Percentiles rank a stretch among this genome's conserved stretches.
These are phyloP conservation scores for Plasmodium ovale DNA, from an alignment of 169 alveolate genomes.

Conservation along the genomic window DNA sequence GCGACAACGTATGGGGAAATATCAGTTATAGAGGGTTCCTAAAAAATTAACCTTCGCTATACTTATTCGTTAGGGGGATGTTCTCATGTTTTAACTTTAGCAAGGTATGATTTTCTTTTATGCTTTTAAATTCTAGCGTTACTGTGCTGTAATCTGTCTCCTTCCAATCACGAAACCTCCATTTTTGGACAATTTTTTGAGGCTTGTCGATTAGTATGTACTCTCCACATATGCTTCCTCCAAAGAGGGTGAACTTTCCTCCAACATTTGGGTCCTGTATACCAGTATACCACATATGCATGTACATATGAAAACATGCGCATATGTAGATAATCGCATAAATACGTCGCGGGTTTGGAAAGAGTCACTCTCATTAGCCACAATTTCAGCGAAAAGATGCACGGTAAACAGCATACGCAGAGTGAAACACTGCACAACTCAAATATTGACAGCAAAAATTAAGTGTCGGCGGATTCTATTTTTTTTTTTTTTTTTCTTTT, in stretches of 20 bases:
- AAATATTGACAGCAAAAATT: neutral
- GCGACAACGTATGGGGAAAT: too few relatives aligned
- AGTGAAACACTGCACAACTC: neutral
- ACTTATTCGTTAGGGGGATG: constrained; percentile 52
- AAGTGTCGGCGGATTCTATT: neutral
- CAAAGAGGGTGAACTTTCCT: constrained; percentile 44
- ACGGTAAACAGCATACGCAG: neutral
- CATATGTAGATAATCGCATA: neutral
- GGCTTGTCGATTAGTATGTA: constrained; percentile 30
- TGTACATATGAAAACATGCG: neutral
- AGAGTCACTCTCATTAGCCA: too few relatives aligned
- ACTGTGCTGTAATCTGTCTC: constrained; percentile 54
- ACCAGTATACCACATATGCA: neutral
- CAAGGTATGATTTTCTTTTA: constrained; percentile 62
- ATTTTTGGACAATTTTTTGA: constrained; percentile 19
- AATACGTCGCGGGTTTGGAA: too few relatives aligned
- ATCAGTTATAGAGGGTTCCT: too few relatives aligned
- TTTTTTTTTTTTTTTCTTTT: neutral
- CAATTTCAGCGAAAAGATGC: too few relatives aligned
- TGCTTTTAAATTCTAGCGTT: constrained; percentile 24
- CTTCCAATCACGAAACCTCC: constrained; percentile 67
- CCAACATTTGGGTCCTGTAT: constrained; percentile 70
- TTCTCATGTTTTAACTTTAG: constrained; percentile 47
- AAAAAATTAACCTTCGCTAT: constrained; percentile 30
- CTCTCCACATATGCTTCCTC: constrained; percentile 54